Base-by-base conservation (phyloP, 2,329 filamentous ascomycete species). In the Fusarium guadeloupense region DNA sequence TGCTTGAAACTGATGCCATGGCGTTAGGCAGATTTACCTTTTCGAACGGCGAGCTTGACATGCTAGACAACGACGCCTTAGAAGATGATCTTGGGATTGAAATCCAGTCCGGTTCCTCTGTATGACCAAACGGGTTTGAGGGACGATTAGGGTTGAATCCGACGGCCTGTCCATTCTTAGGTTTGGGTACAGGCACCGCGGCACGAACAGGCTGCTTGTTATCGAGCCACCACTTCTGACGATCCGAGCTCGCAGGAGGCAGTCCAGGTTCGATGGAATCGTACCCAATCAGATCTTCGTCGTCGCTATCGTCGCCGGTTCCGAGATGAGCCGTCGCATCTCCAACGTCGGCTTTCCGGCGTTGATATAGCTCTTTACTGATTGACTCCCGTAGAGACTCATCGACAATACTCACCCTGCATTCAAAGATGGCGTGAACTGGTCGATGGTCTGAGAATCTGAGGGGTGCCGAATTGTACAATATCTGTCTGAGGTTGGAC, bases 401-500 rank as follows among this genome's bases (percentile, higher is more conserved):
- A 65, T 99, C 85, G 10, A 98, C 80, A 38, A 95, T 87, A 64
- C 82, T 93, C 46, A 98, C 89, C 1, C 83, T 86, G 75, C 93
- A 96, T 65, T 92, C 85, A 71, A 99, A 99, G 0, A 87, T 87
- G 12, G 92, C 93, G 76, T 92, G 97, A 0, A 99, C 94, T 3
- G 95, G 95, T n/a, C 93, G 86, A 75, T 99, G 95, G 71, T 99
- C 95, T 0, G 95, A 99, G 73, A 98, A 97, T 12, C 84, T 86
- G 30, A 99, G 80, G 25, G 92, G 88, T 4, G 93, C 93, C 47
- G 86, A 89, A 69, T 91, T 86, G 75, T 99, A 99, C 26, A 90
- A 84, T 10, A 90, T 80, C 73, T 98, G 95, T 35, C 88, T 87
- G 30, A 99, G 83, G 66, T 92, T 93, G 56, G 85, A 80, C 8